Evolutionary conservation across 1,284 basidiomycete genomes (phyloP).

Genomic region (Leccinum subfulvum): DNA sequence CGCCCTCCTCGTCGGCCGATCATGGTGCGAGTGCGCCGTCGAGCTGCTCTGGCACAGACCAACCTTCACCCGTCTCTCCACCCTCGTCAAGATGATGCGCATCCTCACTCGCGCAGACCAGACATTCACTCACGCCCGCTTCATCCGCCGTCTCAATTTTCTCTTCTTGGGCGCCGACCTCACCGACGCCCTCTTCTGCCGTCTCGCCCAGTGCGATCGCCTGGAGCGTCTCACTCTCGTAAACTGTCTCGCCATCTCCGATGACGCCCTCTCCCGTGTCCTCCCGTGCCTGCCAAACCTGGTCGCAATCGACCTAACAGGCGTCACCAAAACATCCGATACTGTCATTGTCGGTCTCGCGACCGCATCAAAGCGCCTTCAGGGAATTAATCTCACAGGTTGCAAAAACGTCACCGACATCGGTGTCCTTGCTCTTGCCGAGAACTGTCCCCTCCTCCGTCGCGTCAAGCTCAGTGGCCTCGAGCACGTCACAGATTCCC

Average conservation of each 20-base stretch:
- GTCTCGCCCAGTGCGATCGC: slow-evolving; percentile 75
- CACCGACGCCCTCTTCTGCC: slow-evolving; percentile 75
- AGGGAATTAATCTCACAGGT: slow-evolving; percentile 89
- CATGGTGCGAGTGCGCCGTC: slow-evolving; percentile 95
- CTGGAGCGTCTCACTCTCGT: slow-evolving; percentile 92
- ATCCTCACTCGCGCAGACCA: slow-evolving; percentile 60
- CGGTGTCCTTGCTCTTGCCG: slow-evolving; percentile 77
- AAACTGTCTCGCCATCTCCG: slow-evolving; percentile 75
- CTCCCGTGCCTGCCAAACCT: slow-evolving; percentile 74
- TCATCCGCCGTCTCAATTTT: slow-evolving; percentile 92
- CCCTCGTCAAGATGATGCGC: slow-evolving; percentile 77
- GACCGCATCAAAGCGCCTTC: slow-evolving; percentile 69
- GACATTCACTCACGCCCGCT: slow-evolving; percentile 86
- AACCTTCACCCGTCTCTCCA: slow-evolving; percentile 66
- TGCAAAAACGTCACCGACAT: slow-evolving; percentile 82
- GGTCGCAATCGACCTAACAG: slow-evolving; percentile 87
- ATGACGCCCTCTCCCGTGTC: slow-evolving; percentile 66
- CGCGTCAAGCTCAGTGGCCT: slow-evolving; percentile 87
- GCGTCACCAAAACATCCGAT: slow-evolving; percentile 70
- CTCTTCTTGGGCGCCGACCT: slow-evolving; percentile 71
- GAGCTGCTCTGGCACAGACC: slow-evolving; percentile 97
- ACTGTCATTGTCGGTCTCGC: slow-evolving; percentile 72
- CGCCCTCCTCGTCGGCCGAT: slow-evolving; percentile 80
- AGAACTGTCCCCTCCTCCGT: slow-evolving; percentile 74
- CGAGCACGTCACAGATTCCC: slow-evolving; percentile 74